phyloP scores from a whole-genome alignment of 495 filamentous ascomycete genomes.

The Aspergillus haitiensis region DNA sequence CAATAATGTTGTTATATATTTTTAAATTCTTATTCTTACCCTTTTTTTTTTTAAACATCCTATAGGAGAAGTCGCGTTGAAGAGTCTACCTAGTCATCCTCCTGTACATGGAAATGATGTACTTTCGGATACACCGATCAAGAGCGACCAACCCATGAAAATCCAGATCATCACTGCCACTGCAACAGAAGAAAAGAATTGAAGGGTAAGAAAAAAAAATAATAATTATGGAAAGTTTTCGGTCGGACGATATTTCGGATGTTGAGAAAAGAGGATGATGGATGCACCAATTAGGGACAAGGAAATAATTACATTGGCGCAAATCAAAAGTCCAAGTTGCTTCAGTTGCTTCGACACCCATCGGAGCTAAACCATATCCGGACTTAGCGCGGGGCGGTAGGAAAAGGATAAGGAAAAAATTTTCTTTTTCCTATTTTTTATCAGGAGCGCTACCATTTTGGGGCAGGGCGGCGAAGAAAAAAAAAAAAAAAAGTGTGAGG shows the following conservation, averaged over 20 bases:
- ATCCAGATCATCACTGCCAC: background rate
- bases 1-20: background rate
- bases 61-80: conserved; percentile 1
- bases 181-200: too few species aligned
- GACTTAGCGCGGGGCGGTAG: conserved; percentile 23
- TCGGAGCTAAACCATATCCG: conserved; percentile 23
- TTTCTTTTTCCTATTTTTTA: conserved; percentile 22
- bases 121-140: conserved; percentile 14
- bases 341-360: conserved; percentile 23
- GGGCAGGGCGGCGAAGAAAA: conserved; percentile 35
- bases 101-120: background rate
- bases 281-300: conserved; percentile 9
- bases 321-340: conserved; percentile 8
- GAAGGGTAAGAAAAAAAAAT: background rate
- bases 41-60: too few species aligned
- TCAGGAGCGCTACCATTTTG: conserved; percentile 14
- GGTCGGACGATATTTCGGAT: conserved; percentile 4
- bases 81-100: conserved; percentile 2
- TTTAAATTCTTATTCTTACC: too few species aligned
- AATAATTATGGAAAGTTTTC: conserved; percentile 1
- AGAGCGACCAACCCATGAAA: conserved; percentile 9
- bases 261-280: background rate
- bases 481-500: conserved; percentile 23
- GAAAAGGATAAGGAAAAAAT: conserved; percentile 20
- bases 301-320: conserved; percentile 18